Evolutionary conservation across 169 alveolate genomes (phyloP), one percentile per base, ranked within the genome.

Genomic region (Ichthyophthirius multifiliis): DNA sequence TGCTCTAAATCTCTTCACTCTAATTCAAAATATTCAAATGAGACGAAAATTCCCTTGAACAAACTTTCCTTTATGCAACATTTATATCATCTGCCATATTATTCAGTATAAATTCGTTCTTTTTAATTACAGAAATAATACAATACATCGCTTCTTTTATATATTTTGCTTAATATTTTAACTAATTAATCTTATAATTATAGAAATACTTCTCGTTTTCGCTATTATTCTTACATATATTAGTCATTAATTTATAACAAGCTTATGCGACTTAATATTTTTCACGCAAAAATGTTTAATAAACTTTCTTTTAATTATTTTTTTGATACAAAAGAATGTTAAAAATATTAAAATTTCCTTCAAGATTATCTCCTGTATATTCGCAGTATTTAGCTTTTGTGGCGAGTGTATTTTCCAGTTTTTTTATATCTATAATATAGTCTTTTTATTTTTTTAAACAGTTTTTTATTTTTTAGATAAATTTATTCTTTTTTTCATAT

Each of bases 71-170:
- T 18, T 74, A 43, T 27, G 37, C 44, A 16, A 81, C 39, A 35
- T 43, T 71, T 13, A 73, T 41, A 15, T 81, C 75, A 20, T 81
- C 86, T 27, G 73, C 34, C 18, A 81, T 43, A 71, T 81, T 74
- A n/a, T 32, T 47, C n/a, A 81, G 41, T 3, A 81, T 39, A 1
- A 34, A 16, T 32, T 81, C 86, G 16, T 81, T 81, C 10, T 81
- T 48, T 23, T 55, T 43, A 5, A 81, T 30, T 16, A 81, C 31
- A 7, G 71, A 39, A 73, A 81, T 71, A 4, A 81, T 71, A 34
- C 63, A 71, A 31, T 81, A 74, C 0, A 76, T 45, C 9, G 86
- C 65, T 41, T 81, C 86, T 15, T 67, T 47, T 37, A 81, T 18
- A 71, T 35, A 81, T 16, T 64, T 62, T 6, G 75, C 67, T n/a